Evolutionary conservation across 2,329 filamentous ascomycete genomes (phyloP), one percentile per base, ranked within the genome.

Genomic region (Nemania abortiva): DNA sequence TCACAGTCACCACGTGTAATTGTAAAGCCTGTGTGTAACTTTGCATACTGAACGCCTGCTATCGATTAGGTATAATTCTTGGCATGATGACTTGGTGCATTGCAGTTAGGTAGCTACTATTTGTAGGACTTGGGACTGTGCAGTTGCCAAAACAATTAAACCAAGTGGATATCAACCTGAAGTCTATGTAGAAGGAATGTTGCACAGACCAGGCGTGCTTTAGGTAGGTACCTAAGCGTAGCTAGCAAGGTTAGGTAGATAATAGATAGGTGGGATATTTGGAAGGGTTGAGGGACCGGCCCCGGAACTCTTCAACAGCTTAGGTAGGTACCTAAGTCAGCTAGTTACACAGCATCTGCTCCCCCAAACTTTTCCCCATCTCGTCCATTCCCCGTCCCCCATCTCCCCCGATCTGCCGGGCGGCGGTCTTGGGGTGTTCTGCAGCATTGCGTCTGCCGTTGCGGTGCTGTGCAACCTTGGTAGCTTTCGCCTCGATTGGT

Each of bases 381-480:
- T 50, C 55, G 54, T 55, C 65, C 56, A 50, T 55, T 20, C 24
- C 53, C 58, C 34, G 18, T 42, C 54, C 52, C 66, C 66, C 64
- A 65, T 63, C 49, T n/a, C 24, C 64, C 52, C 69, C 67, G 62
- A 70, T 63, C 67, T 70, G 55, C 70, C 67, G 67, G 24, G 24
- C 24, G 24, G 56, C 66, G 34, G 47, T 18, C 42, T 55, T 64
- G 45, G 67, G 61, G 57, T 18, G 39, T 52, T 61, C 56, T 71
- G 69, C 67, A 71, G 39, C 47, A 45, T 69, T 56, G 60, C 59
- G 54, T 20, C n/a, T 70, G 55, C 61, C 47, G 68, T 61, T 62
- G 42, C 45, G 42, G 63, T 62, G 53, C 24, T 56, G 70, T 68
- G 58, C 64, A 56, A 70, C 70, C 49, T 34, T 60, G 59, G 59